Percentiles rank a stretch among this genome's conserved stretches.
Evolutionary conservation across 1,139 yeast species (phyloP).

Genomic region (Candida tetrigidarum): DNA sequence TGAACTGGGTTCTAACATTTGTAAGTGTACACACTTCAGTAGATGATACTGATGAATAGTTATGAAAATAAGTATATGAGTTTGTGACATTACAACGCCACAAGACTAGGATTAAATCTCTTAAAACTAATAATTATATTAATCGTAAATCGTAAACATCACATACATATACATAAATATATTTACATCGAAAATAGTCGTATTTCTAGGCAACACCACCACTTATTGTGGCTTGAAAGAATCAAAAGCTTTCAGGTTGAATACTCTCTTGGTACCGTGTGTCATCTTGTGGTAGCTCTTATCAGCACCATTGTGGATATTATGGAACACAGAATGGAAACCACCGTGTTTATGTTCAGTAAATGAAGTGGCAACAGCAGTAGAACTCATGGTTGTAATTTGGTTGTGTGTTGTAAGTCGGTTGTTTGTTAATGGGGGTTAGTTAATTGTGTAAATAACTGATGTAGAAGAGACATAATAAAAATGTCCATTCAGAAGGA

Average conservation of each 20-base stretch:
- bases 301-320: neutral
- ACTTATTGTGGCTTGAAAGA: neutral
- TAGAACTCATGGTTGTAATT: neutral
- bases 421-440: neutral
- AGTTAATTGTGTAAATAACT: neutral
- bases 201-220: neutral
- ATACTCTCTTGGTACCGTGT: neutral
- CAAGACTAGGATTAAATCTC: too few relatives aligned
- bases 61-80: too few relatives aligned
- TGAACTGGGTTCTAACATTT: conserved; percentile 58
- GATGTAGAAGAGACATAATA: too few relatives aligned
- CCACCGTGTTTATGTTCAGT: neutral
- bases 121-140: too few relatives aligned
- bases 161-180: too few relatives aligned
- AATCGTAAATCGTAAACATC: neutral
- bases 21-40: conserved; percentile 34
- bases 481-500: too few relatives aligned
- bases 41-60: neutral
- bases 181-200: too few relatives aligned
- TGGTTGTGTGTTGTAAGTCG: neutral
- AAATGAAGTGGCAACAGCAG: neutral
- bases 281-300: neutral
- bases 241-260: neutral
- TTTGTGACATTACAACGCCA: too few relatives aligned
- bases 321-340: neutral